Evolutionary conservation across 2,329 filamentous ascomycete species (phyloP), one percentile per base, ranked within the genome.

Genomic region (Uncinocarpus reesii): DNA sequence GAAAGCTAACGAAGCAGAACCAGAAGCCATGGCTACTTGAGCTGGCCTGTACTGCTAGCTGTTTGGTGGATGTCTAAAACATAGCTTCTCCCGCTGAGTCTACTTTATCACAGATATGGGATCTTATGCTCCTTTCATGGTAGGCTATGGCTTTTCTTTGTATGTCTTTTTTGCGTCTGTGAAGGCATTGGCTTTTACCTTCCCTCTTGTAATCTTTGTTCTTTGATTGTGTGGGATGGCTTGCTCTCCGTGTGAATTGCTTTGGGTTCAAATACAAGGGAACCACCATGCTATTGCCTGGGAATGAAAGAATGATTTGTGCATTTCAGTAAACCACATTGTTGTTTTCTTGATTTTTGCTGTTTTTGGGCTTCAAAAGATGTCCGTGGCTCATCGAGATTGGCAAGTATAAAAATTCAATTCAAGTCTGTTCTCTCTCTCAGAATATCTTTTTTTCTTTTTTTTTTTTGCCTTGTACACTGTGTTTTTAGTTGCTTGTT

Each of bases 171-270:
- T n/a, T 43, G 18, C 11, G 15, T 23, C 16, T 24, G 28, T 23
- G 18, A 2, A 21, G 49, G 15, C 24, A 46, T 42, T 34, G 20
- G 37, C 40, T 44, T 40, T 21, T 49, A 42, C 41, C 38, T 42
- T 32, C 38, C 59, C 57, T 60, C 56, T 45, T 41, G 23, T 45
- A 50, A 42, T 43, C 44, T 50, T 52, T 37, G 52, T 28, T 56
- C 36, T 50, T 41, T 38, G n/a, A 7, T 7, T 21, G 18, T 43
- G 24, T 24, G 29, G 41, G 29, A 43, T 32, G 41, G 29, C 16
- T 43, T 15, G 11, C 11, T 34, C 13, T 43, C 16, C 4, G 20
- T 32, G 15, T 21, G 13, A 34, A 13, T 43, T 24, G 23, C n/a
- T n/a, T n/a, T n/a, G n/a, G n/a, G n/a, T n/a, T n/a, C n/a, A n/a